Evolutionary conservation across 2,329 filamentous ascomycete species (phyloP).

Genomic region (Colletotrichum falcatum): DNA sequence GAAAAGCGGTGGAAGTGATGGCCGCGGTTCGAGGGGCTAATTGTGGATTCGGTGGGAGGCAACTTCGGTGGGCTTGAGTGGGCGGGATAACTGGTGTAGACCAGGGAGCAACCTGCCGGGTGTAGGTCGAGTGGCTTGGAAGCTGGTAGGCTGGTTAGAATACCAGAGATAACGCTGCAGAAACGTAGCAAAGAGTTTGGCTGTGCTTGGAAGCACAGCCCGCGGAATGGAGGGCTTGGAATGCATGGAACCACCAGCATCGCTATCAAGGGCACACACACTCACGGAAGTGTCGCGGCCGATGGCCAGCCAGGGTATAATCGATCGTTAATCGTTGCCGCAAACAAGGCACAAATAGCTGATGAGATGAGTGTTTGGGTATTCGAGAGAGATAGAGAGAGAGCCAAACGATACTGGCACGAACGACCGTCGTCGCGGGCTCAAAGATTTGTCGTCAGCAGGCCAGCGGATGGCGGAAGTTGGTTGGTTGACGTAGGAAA

Average conservation of each 20-base stretch:
- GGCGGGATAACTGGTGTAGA: constrained; percentile 1
- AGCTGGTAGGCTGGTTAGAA: constrained; percentile 7
- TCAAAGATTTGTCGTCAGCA: constrained; percentile 35
- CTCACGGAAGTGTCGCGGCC: constrained; percentile 20
- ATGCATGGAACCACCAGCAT: constrained; percentile 14
- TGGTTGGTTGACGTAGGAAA: constrained; percentile 30
- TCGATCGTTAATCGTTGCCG: not conserved
- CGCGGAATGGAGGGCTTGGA: constrained; percentile 7
- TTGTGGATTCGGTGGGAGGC: constrained; percentile 28
- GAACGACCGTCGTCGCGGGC: constrained; percentile 25
- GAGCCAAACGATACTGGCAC: constrained; percentile 18
- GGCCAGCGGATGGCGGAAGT: constrained; percentile 23
- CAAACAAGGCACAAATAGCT: not conserved
- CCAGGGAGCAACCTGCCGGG: constrained; percentile 5
- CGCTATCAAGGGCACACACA: constrained; percentile 8
- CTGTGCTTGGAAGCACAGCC: not conserved
- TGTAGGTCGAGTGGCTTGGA: constrained; percentile 3
- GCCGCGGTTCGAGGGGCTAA: constrained; percentile 12
- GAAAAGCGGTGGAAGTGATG: not conserved
- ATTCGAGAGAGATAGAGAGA: not conserved
- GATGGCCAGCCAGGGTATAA: not conserved
- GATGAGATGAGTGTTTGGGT: constrained; percentile 2
- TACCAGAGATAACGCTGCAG: not conserved
- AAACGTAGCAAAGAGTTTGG: not conserved
- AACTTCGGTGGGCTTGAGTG: constrained; percentile 10